phyloP scores from a whole-genome alignment of 225 moss, liverwort and hornwort genomes.

The Marchantia paleacea region DNA sequence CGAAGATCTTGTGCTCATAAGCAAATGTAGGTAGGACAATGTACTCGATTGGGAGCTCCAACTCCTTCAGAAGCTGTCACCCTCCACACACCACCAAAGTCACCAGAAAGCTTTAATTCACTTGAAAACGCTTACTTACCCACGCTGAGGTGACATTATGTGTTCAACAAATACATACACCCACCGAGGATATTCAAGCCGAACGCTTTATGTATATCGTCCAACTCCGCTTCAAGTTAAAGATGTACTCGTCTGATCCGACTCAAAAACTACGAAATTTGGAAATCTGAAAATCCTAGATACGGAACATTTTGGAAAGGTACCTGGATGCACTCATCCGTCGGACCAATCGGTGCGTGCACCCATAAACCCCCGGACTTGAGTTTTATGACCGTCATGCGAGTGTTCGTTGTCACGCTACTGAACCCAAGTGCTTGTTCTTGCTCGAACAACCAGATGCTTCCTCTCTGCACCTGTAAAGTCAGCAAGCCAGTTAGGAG shows the following conservation, averaged over 20 bases:
- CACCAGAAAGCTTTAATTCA: conserved; percentile 47
- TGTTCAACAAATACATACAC: too few relatives aligned
- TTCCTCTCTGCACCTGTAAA: conserved; percentile 68
- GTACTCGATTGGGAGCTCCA: conserved; percentile 82
- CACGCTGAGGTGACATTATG: too few relatives aligned
- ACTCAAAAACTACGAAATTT: background rate
- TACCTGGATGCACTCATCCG: conserved; percentile 94
- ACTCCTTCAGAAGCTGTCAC: conserved; percentile 97
- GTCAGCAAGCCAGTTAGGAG: background rate
- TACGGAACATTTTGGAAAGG: conserved; percentile 16
- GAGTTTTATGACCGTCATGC: conserved; percentile 97
- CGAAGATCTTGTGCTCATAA: conserved; percentile 98
- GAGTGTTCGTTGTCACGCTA: conserved; percentile 83
- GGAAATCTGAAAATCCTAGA: background rate
- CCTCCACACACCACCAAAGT: conserved; percentile 77
- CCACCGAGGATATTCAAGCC: too few relatives aligned
- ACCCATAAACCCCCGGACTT: conserved; percentile 94
- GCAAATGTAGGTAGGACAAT: conserved; percentile 95
- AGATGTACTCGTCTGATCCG: too few relatives aligned
- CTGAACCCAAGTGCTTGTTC: conserved; percentile 95
- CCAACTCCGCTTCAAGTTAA: too few relatives aligned
- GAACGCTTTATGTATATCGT: too few relatives aligned
- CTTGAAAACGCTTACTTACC: background rate
- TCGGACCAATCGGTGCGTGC: conserved; percentile 94
- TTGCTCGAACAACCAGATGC: conserved; percentile 94